A percentile compares a stretch with the other conserved stretches of the same genome.
Evolutionary conservation across 225 moss, liverwort and hornwort species (phyloP).

Genomic region (Ulota crispa): DNA sequence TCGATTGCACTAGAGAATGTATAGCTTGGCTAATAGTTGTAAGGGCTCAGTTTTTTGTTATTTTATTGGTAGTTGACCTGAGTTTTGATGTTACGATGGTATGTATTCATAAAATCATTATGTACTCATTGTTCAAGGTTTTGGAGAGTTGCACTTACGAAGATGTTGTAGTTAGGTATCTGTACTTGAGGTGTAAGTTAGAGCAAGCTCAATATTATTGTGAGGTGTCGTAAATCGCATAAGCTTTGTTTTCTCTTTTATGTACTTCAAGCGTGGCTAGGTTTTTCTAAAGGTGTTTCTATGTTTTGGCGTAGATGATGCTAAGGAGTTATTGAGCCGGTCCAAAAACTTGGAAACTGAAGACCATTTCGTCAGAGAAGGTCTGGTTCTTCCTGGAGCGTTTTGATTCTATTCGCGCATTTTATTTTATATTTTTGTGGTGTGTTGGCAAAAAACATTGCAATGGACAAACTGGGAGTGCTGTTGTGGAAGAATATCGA

Average conservation of each 20-base stretch:
- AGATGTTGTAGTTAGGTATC: too few species aligned
- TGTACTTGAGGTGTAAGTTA: background rate
- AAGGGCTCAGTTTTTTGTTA: background rate
- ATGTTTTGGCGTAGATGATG: slow-evolving; percentile 34
- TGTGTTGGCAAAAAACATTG: background rate
- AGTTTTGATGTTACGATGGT: background rate
- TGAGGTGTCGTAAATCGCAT: background rate
- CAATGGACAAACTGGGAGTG: background rate
- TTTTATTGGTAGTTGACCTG: background rate
- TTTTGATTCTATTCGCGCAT: background rate
- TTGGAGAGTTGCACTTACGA: background rate
- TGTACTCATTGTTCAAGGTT: background rate
- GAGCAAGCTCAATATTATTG: background rate
- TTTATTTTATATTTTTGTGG: background rate
- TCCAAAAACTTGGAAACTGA: slow-evolving; percentile 50
- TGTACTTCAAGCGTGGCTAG: background rate
- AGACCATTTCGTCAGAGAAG: slow-evolving; percentile 48
- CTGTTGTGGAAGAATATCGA: background rate
- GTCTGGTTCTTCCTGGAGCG: slow-evolving; percentile 18
- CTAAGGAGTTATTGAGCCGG: slow-evolving; percentile 36
- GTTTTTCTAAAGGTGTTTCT: background rate
- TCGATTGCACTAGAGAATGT: background rate
- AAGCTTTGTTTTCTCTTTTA: background rate
- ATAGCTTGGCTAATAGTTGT: background rate
- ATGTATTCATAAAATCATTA: background rate